Evolutionary conservation across 2,329 filamentous ascomycete species (phyloP).

Genomic region (Diaporthe australafricana): DNA sequence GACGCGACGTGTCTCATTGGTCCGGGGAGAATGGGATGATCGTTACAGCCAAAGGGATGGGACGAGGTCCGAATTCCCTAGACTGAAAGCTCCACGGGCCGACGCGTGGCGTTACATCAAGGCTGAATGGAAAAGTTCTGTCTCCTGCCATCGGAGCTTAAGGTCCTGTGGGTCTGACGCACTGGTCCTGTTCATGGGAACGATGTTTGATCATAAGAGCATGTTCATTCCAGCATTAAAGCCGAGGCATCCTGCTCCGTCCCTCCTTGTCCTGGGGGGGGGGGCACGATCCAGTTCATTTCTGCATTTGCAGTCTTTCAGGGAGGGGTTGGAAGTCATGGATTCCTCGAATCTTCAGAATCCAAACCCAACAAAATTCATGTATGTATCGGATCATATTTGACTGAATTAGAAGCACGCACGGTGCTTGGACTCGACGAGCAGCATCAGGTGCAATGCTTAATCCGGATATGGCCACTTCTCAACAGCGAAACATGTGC

Average conservation of each 20-base stretch:
- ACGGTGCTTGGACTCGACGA: too few species aligned
- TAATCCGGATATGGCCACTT: too few species aligned
- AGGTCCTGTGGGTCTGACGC: background rate
- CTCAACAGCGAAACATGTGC: too few species aligned
- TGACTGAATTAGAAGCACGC: too few species aligned
- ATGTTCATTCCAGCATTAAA: background rate
- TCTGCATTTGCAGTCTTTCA: too few species aligned
- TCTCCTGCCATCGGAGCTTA: background rate
- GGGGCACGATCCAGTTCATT: background rate
- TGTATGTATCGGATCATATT: too few species aligned
- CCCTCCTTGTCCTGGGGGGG: background rate
- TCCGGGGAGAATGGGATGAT: background rate
- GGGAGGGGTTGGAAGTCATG: too few species aligned
- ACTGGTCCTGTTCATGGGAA: background rate
- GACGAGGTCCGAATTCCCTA: background rate
- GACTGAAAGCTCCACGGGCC: constrained; percentile 18
- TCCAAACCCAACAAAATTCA: too few species aligned
- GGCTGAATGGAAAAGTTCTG: background rate
- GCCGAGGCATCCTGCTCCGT: background rate
- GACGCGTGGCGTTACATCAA: constrained; percentile 19
- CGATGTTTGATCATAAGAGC: background rate
- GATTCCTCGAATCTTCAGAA: too few species aligned
- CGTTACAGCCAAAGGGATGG: background rate
- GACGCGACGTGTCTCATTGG: background rate
- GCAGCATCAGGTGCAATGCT: too few species aligned